A percentile compares a stretch with the other conserved stretches of the same genome.
phyloP scores from a whole-genome alignment of 495 filamentous ascomycete genomes.

The Aspergillus ostianus region DNA sequence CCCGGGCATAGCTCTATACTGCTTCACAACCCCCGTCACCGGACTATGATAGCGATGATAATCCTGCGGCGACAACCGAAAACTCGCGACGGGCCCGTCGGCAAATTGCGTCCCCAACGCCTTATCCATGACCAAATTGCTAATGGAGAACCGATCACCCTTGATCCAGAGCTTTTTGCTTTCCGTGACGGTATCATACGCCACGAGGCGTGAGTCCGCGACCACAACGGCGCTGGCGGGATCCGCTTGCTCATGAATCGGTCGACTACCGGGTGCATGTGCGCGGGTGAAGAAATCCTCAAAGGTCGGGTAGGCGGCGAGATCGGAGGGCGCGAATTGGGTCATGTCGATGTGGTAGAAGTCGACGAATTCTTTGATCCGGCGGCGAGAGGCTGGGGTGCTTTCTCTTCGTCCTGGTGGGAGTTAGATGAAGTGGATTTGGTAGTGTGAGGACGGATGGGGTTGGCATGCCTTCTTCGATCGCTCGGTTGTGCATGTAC shows the following conservation, averaged over 20 bases:
- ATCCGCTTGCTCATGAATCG: constrained; percentile 34
- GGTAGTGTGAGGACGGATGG: too few species aligned
- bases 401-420: background rate
- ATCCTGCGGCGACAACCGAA: constrained; percentile 41
- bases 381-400: constrained; percentile 15
- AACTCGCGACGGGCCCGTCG: constrained; percentile 41
- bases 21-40: constrained; percentile 33
- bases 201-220: constrained; percentile 41
- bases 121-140: constrained; percentile 33
- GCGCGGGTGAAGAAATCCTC: constrained; percentile 48
- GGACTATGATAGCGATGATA: constrained; percentile 52
- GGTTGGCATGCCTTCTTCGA: constrained; percentile 10
- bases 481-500: constrained; percentile 29
- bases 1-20: constrained; percentile 30
- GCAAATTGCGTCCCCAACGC: constrained; percentile 32
- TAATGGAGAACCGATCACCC: constrained; percentile 38
- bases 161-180: constrained; percentile 49
- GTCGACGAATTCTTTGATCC: constrained; percentile 36
- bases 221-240: constrained; percentile 31
- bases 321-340: constrained; percentile 32
- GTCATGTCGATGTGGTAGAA: constrained; percentile 39
- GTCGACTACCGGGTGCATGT: constrained; percentile 34
- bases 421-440: background rate
- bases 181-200: constrained; percentile 33
- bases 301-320: constrained; percentile 32